Evolutionary conservation across 345 rosid genomes (phyloP), one percentile per base, ranked within the genome.

Genomic region (Mangifera indica): DNA sequence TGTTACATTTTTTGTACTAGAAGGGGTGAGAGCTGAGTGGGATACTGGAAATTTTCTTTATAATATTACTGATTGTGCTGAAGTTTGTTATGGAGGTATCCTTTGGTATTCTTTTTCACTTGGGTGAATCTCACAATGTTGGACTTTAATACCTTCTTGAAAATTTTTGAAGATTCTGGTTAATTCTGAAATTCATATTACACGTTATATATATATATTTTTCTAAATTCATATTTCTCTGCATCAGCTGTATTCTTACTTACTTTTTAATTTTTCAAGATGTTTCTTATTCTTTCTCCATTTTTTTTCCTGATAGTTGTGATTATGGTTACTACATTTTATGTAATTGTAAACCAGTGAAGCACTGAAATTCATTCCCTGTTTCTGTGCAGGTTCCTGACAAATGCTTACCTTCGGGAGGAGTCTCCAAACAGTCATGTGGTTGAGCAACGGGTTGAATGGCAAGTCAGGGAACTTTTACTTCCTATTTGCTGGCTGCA

Each of bases 361-460:
- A 55, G 59, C 67, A 62, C 56, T 62, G 48, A 68, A 46, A 66
- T 67, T 21, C 44, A 14, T 70, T 53, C 67, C 40, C 52, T 54
- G 24, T 29, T 76, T 74, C 64, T 66, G 46, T 75, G 72, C 86
- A 96, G 99, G 98, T 87, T 89, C 81, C 66, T 93, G 82, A 93
- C 99, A 10, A 96, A 96, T 82, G 61, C 96, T 72, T 93, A 92
- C 81, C 97, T 96, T 74, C 89, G 97, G 60, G 99, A 96, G 77
- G 99, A 96, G 86, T 84, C 89, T 77, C 98, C 96, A 72, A 96
- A 91, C 65, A 92, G 96, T 87, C 97, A 96, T 79, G 99, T 91
- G 57, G 97, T 96, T 48, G 98, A 96, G 86, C 99, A 96, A 79
- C 92, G 91, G 9, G 99, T 96, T 34, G 99, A 96, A 85, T 96